These are phyloP conservation scores for Arabidopsis suecica DNA, from an alignment of 345 rosid genomes.

Conservation along the genomic window DNA sequence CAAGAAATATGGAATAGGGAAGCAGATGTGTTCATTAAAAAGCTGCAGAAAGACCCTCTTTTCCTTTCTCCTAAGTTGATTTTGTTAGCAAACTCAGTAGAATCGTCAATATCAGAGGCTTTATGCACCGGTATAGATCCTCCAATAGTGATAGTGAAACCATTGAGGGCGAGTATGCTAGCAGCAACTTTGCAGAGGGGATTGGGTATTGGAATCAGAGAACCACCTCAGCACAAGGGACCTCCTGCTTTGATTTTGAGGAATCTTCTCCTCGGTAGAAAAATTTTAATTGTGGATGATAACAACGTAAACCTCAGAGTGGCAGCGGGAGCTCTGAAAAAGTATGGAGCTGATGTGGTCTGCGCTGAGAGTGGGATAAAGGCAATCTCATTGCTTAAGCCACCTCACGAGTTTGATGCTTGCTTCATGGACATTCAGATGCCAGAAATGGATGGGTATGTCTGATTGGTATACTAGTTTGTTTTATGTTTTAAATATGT, in stretches of 20 bases:
- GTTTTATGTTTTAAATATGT: background rate
- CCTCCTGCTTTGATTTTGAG: constrained; percentile 58
- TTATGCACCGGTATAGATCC: constrained; percentile 39
- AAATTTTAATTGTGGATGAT: constrained; percentile 85
- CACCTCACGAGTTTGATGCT: constrained; percentile 87
- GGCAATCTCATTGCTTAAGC: constrained; percentile 66
- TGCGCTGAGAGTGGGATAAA: constrained; percentile 67
- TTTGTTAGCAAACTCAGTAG: constrained; percentile 63
- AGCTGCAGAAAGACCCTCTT: constrained; percentile 46
- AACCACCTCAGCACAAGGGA: constrained; percentile 64
- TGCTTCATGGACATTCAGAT: constrained; percentile 99
- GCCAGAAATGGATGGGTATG: constrained; percentile 99
- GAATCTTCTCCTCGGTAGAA: constrained; percentile 77
- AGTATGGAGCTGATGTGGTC: constrained; percentile 92
- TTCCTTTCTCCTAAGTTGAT: constrained; percentile 57
- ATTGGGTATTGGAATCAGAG: constrained; percentile 70
- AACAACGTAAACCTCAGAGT: constrained; percentile 86
- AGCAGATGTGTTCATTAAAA: constrained; percentile 52
- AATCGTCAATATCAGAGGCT: constrained; percentile 14
- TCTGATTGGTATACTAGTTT: constrained; percentile 31
- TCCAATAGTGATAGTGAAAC: constrained; percentile 72
- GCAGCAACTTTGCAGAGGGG: constrained; percentile 79
- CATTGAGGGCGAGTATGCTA: constrained; percentile 83
- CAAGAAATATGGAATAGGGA: constrained; percentile 86
- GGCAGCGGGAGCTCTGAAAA: constrained; percentile 90